Evolutionary conservation across 345 rosid genomes (phyloP).

Genomic region (Clausena lansium): DNA sequence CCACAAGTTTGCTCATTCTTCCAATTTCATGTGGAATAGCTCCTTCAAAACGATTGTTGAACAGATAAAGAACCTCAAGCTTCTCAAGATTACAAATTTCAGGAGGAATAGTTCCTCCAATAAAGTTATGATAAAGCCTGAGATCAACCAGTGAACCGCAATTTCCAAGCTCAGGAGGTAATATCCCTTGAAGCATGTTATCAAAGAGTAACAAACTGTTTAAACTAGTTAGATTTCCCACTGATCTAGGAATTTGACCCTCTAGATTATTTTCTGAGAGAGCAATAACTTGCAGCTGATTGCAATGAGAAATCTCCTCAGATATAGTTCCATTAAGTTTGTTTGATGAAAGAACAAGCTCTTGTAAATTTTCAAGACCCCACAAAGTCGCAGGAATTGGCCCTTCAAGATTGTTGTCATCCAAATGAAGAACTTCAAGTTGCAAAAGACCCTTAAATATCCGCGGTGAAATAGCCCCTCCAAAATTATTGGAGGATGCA

Average conservation of each 20-base stretch:
- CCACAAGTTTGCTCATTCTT: conserved; percentile 20
- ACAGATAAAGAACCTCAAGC: conserved; percentile 32
- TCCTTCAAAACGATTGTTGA: conserved; percentile 30
- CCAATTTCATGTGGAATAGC: conserved; percentile 31
- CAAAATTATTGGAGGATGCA: conserved; percentile 29
- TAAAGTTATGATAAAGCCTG: conserved; percentile 31
- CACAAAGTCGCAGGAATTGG: conserved; percentile 36
- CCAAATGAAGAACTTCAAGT: conserved; percentile 32
- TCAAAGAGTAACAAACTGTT: conserved; percentile 20
- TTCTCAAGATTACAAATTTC: conserved; percentile 27
- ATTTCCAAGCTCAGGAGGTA: conserved; percentile 42
- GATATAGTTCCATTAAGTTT: conserved; percentile 40
- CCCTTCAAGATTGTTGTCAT: conserved; percentile 32
- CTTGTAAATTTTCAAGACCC: conserved; percentile 31
- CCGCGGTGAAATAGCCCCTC: conserved; percentile 25
- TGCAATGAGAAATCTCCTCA: conserved; percentile 29
- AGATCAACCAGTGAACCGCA: conserved; percentile 36
- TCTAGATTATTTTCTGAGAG: conserved; percentile 32
- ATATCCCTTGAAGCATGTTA: conserved; percentile 31
- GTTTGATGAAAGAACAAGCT: conserved; percentile 36
- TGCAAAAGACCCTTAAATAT: conserved; percentile 25
- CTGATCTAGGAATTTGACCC: conserved; percentile 33
- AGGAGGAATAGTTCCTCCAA: conserved; percentile 31
- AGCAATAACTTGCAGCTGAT: conserved; percentile 21
- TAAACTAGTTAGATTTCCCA: conserved; percentile 30